Percentiles rank a stretch among this genome's conserved stretches.
Evolutionary conservation across 2,329 filamentous ascomycete species (phyloP).

Genomic region (Tricladium varicosporioides): DNA sequence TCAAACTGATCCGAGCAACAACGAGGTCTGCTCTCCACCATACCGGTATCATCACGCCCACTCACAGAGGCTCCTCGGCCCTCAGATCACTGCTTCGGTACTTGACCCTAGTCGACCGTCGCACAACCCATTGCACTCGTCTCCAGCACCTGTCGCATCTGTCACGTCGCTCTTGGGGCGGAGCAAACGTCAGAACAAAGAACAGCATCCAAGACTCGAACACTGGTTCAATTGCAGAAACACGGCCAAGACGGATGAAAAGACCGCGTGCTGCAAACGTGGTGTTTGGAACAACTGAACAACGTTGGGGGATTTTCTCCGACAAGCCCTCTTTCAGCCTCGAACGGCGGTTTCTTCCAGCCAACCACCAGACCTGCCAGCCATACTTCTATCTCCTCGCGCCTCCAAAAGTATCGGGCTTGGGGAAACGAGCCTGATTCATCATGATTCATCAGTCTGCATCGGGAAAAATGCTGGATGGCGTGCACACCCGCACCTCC

Average conservation of each 20-base stretch:
- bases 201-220: neutral
- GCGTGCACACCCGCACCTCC: neutral
- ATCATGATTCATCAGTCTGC: neutral
- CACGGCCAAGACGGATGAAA: neutral
- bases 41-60: neutral
- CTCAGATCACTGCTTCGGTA: neutral
- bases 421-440: neutral
- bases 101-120: no score
- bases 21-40: no score
- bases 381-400: neutral
- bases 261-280: neutral
- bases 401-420: neutral
- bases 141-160: neutral
- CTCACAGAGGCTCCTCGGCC: neutral
- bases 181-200: neutral
- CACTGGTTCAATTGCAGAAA: neutral
- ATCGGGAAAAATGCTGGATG: neutral
- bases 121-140: no score
- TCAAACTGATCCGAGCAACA: neutral
- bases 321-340: neutral
- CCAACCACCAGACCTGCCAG: neutral
- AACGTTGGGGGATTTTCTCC: neutral
- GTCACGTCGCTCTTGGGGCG: neutral
- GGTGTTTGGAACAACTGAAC: neutral
- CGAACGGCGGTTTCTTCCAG: neutral